phyloP scores from a whole-genome alignment of 2,329 filamentous ascomycete genomes.

The Nannizzia gypsea region DNA sequence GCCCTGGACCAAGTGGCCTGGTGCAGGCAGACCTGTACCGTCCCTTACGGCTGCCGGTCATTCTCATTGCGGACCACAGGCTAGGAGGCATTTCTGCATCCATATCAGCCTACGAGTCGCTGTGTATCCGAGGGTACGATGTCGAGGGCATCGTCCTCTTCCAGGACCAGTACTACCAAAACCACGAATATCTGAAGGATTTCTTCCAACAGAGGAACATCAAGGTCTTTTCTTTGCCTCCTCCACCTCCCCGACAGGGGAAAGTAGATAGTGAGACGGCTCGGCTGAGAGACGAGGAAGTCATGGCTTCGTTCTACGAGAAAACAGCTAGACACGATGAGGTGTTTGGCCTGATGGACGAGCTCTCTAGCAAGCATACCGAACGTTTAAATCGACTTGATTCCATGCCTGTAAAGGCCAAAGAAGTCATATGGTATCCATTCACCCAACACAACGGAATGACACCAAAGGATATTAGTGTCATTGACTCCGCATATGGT shows the following conservation, averaged over 20 bases:
- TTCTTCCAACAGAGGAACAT: constrained; percentile 55
- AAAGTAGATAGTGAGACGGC: constrained; percentile 22
- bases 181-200: constrained; percentile 53
- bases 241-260: constrained; percentile 43
- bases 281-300: constrained; percentile 39
- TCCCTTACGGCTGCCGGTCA: constrained; percentile 57
- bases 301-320: constrained; percentile 55
- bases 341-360: constrained; percentile 38
- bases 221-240: constrained; percentile 43
- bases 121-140: constrained; percentile 67
- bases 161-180: constrained; percentile 52
- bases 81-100: constrained; percentile 72
- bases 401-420: constrained; percentile 50
- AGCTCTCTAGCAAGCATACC: constrained; percentile 44
- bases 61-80: constrained; percentile 63
- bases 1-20: constrained; percentile 61
- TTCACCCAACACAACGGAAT: constrained; percentile 69
- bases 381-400: constrained; percentile 48
- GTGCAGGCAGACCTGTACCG: constrained; percentile 69
- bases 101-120: constrained; percentile 67
- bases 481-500: constrained; percentile 69
- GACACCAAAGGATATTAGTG: constrained; percentile 50
- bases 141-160: constrained; percentile 61
- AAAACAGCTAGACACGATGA: constrained; percentile 29
- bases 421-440: constrained; percentile 66